phyloP scores from a whole-genome alignment of 768 basidiomycete genomes.

The Suillus fuscotomentosus region DNA sequence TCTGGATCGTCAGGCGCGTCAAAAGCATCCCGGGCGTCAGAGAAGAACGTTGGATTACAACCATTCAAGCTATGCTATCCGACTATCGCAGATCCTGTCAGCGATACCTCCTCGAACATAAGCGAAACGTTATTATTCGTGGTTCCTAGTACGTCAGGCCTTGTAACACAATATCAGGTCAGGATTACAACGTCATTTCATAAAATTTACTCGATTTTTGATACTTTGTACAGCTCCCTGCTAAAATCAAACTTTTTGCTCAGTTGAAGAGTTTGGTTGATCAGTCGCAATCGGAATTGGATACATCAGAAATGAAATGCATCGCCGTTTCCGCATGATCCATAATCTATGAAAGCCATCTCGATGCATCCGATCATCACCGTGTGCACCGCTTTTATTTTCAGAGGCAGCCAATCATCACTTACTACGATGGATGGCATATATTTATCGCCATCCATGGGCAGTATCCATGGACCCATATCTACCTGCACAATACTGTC shows the following conservation, averaged over 20 bases:
- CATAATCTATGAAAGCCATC: not conserved
- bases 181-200: slow-evolving; percentile 14
- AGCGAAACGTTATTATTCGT: slow-evolving; percentile 72
- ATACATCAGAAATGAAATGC: slow-evolving; percentile 8
- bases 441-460: not conserved
- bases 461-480: not conserved
- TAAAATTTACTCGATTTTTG: not conserved
- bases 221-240: slow-evolving; percentile 33
- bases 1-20: slow-evolving; percentile 4
- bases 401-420: not conserved
- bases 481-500: not conserved
- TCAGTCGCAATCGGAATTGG: slow-evolving; percentile 13
- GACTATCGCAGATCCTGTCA: slow-evolving; percentile 5
- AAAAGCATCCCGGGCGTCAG: slow-evolving; percentile 9
- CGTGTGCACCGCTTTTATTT: not conserved
- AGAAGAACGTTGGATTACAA: slow-evolving; percentile 21
- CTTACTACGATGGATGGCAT: not conserved
- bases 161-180: slow-evolving; percentile 73
- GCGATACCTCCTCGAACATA: not conserved
- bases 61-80: slow-evolving; percentile 19
- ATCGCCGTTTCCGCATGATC: not conserved
- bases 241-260: slow-evolving; percentile 44
- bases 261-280: slow-evolving; percentile 31
- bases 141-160: slow-evolving; percentile 74
- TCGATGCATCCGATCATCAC: not conserved